Base-by-base conservation (phyloP, 129 eudicot species). In the Apium graveolens region DNA sequence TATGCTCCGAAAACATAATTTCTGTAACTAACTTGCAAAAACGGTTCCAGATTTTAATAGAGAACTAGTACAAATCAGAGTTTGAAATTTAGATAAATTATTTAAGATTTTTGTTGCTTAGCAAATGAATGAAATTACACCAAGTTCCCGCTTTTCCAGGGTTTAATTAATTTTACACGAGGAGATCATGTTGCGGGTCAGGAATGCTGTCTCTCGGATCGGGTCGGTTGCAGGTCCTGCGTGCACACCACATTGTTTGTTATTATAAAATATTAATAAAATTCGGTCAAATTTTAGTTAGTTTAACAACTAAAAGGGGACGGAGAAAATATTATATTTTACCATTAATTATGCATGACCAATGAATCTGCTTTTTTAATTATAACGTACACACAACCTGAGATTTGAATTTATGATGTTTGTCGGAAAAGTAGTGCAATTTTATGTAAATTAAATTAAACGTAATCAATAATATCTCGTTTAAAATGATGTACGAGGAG, bases 101-200 rank as follows among this genome's bases (percentile, higher is more conserved):
- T n/a, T n/a, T 9, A 21, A 60, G 32, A 60, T 60, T n/a, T 49
- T 60, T 60, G 68, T 60, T 60, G 24, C 68, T 57, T 26, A n/a
- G 68, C 68, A 60, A 60, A 57, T 57, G 5, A 57, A 49, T 49
- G 57, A 17, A 17, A 57, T 31, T 65, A 27, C 34, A 13, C 71
- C 13, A 27, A 27, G 3, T 65, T 65, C 71, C 71, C 71, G 71
- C 71, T 65, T 63, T 63, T 65, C 24, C 24, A 26, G 71, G 66
- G 21, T 16, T 57, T 57, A 24, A 49, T 49, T 17, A 5, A 17
- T 46, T 46, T 14, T 55, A 55, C 65, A 16, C 13, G 8, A 10
- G 68, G 68, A 62, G 69, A 62, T 35, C 34, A 11, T 62, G 70
- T 63, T n/a, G 71, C 39, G 71, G 71, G 39, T 65, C 71, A 31